Evolutionary conservation across 352 stramenopile species (phyloP).

Genomic region (Phytophthora citricola): DNA sequence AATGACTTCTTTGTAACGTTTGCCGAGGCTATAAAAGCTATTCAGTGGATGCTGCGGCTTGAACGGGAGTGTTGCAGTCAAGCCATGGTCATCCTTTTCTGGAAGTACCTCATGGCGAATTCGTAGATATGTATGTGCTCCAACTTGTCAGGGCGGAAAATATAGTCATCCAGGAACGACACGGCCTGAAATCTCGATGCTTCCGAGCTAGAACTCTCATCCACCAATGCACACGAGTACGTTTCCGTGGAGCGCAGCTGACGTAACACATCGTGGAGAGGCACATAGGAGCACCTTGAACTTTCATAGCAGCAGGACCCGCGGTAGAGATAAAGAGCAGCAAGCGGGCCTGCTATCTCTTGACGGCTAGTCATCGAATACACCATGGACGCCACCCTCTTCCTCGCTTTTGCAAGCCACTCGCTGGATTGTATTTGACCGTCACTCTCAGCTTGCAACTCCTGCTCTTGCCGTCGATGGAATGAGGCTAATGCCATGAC

Average conservation of each 20-base stretch:
- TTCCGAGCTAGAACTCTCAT: neutral
- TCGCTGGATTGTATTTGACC: neutral
- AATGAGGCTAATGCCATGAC: neutral
- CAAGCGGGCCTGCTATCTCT: constrained; percentile 5
- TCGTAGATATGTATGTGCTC: constrained; percentile 2
- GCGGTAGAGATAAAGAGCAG: constrained; percentile 5
- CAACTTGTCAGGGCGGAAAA: neutral
- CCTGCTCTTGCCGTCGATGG: neutral
- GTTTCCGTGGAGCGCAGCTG: neutral
- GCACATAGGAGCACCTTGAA: neutral
- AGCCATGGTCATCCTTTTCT: neutral
- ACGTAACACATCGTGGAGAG: constrained; percentile 4
- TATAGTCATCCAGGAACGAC: constrained; percentile 12
- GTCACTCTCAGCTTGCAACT: neutral
- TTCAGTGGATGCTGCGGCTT: neutral
- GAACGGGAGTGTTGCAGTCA: neutral
- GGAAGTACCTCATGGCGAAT: constrained; percentile 5
- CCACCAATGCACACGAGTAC: neutral
- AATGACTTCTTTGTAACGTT: neutral
- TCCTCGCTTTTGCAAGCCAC: neutral
- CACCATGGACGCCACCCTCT: constrained; percentile 7
- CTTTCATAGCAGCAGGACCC: constrained; percentile 12
- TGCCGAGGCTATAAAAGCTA: neutral
- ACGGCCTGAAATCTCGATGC: constrained; percentile 1
- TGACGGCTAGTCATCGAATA: constrained; percentile 6